Evolutionary conservation across 352 stramenopile genomes (phyloP), one percentile per base, ranked within the genome.

Genomic region (Achlya hypogyna): DNA sequence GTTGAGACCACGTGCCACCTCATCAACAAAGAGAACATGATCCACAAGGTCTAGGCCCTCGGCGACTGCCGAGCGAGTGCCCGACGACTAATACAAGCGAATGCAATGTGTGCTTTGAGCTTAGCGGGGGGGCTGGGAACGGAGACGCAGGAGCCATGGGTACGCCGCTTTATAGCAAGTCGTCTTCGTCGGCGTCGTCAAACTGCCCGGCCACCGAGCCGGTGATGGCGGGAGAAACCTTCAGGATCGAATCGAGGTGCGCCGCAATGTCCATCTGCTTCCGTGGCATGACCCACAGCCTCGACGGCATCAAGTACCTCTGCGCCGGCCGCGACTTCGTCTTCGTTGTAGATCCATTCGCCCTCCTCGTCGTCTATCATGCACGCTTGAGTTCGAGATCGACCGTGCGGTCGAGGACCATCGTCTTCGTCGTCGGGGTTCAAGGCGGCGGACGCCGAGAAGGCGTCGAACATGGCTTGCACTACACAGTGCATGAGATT

Each of bases 11-110:
- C 96, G 56, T 98, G 87, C 69, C 96, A 99, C 83, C 81, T 99
- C 68, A 98, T 99, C 79, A 96, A 98, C 79, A 99, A 99, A 85
- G 96, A 99, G 75, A 98, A 97, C 71, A 99, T 99, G 95, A 87
- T 98, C 63, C 81, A 96, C 80, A 96, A 95, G 76, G 80, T 96
- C 62, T 93, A 81, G 78, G 40, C 40, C n/a, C n/a, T n/a, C n/a
- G n/a, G n/a, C 51, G n/a, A 20, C 31, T 70, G 32, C 56, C 47
- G 25, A 18, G 49, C 66, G 54, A 53, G 35, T 31, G 63, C n/a
- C 23, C 22, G 9, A 62, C 34, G 34, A 42, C 34, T 42, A 42
- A 6, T 42, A 14, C 53, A 23, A 27, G 32, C 18, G 51, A 12
- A 38, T 29, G 20, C 18, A 8, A 12, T n/a, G n/a, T n/a, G n/a